Evolutionary conservation across 2,329 filamentous ascomycete genomes (phyloP).

Genomic region (Sporothrix curviconia): DNA sequence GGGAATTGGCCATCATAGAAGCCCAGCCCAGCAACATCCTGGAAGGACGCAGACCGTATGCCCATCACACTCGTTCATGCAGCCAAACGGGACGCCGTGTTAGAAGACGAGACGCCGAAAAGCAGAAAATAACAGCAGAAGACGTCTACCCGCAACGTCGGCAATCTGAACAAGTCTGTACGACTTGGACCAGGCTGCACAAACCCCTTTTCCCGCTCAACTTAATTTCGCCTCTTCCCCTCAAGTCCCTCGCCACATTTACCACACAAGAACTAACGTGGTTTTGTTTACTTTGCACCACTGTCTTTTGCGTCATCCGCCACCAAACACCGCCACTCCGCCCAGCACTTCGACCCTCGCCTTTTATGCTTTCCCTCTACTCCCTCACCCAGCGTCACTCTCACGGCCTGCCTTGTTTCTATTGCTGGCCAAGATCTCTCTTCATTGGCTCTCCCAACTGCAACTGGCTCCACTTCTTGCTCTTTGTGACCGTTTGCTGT

Average conservation of each 20-base stretch:
- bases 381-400: not conserved
- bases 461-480: not conserved
- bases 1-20: too few species aligned
- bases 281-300: conserved; percentile 13
- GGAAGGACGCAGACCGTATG: conserved; percentile 1
- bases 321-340: not conserved
- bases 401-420: not conserved
- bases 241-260: conserved; percentile 1
- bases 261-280: not conserved
- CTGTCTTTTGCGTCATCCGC: not conserved
- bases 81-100: conserved; percentile 3
- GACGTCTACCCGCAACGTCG: not conserved
- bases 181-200: too few species aligned
- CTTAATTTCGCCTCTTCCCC: not conserved
- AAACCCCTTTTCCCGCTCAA: not conserved
- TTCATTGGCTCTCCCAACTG: not conserved
- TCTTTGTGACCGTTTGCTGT: not conserved
- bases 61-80: conserved; percentile 14
- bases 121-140: not conserved
- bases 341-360: not conserved
- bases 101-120: not conserved
- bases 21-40: not conserved
- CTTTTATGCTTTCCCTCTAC: not conserved
- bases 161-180: too few species aligned
- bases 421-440: not conserved